These are phyloP conservation scores for Allium fistulosum DNA, from an alignment of 106 monocot species.

Conservation along the genomic window DNA sequence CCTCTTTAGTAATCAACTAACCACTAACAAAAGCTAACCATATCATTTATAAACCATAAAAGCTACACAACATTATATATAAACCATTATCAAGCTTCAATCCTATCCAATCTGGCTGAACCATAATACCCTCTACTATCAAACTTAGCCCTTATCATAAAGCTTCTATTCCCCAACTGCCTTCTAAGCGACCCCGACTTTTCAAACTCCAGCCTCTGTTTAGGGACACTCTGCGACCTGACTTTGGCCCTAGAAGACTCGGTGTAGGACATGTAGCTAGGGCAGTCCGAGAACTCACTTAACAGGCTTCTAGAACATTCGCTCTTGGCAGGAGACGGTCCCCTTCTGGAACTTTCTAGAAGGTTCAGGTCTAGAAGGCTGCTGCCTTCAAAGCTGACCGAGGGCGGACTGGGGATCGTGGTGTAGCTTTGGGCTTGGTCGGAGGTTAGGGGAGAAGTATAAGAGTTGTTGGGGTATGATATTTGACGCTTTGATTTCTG, in stretches of 20 bases:
- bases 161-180: not conserved
- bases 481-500: conserved; percentile 26
- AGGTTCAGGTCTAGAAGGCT: conserved; percentile 14
- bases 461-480: conserved; percentile 5
- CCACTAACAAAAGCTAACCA: no score
- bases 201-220: conserved; percentile 42
- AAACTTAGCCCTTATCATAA: not conserved
- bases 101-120: not conserved
- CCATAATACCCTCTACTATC: not conserved
- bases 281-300: conserved; percentile 25
- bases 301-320: conserved; percentile 34
- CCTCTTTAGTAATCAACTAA: no score
- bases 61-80: no score
- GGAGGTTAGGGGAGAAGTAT: not conserved
- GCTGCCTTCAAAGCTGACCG: conserved; percentile 21
- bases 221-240: conserved; percentile 72
- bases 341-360: conserved; percentile 24
- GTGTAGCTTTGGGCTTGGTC: conserved; percentile 28
- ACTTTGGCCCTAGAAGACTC: conserved; percentile 44
- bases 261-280: conserved; percentile 54
- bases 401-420: conserved; percentile 38
- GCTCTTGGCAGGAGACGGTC: conserved; percentile 32
- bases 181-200: not conserved
- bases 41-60: no score
- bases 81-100: no score